A percentile compares a stretch with the other conserved stretches of the same genome.
Conservation (phyloP, 345 rosid species). For the Acer campestre region DNA sequence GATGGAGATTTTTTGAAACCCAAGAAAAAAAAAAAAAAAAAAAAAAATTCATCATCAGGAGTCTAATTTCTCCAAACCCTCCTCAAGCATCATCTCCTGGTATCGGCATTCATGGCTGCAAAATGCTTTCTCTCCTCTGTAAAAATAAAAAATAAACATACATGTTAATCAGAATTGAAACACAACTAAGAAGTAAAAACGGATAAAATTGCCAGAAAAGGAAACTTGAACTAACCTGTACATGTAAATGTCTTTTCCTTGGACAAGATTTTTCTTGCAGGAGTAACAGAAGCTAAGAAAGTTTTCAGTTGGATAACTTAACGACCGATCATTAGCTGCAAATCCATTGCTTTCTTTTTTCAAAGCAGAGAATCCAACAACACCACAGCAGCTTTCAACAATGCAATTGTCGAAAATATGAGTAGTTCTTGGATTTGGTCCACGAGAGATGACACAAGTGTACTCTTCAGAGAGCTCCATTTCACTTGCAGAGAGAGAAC, state of each 20-base stretch:
- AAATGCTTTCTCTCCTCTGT: slow-evolving; percentile 89
- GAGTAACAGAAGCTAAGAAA: slow-evolving; percentile 76
- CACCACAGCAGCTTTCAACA: slow-evolving; percentile 68
- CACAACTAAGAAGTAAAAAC: neutral
- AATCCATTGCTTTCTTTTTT: slow-evolving; percentile 31
- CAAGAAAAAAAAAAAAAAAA: slow-evolving; percentile 18
- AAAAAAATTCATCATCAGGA: slow-evolving; percentile 23
- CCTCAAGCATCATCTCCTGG: slow-evolving; percentile 69
- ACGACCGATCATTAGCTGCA: slow-evolving; percentile 21
- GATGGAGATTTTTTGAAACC: neutral
- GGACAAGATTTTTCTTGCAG: slow-evolving; percentile 81
- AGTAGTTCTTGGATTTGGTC: slow-evolving; percentile 83
- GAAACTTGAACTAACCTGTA: slow-evolving; percentile 63
- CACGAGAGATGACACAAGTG: slow-evolving; percentile 85
- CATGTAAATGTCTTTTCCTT: slow-evolving; percentile 87
- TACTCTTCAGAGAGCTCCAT: slow-evolving; percentile 94
- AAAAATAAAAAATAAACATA: slow-evolving; percentile 5
- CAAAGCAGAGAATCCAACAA: slow-evolving; percentile 38
- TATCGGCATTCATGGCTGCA: slow-evolving; percentile 88
- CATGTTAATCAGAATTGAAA: neutral
- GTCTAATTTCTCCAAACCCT: slow-evolving; percentile 33
- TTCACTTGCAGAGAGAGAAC: slow-evolving; percentile 56
- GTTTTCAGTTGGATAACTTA: slow-evolving; percentile 45
- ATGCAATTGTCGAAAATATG: slow-evolving; percentile 87
- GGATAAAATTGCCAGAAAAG: slow-evolving; percentile 3